Evolutionary conservation across 2,329 filamentous ascomycete species (phyloP).

Genomic region (Seiridium unicorne): DNA sequence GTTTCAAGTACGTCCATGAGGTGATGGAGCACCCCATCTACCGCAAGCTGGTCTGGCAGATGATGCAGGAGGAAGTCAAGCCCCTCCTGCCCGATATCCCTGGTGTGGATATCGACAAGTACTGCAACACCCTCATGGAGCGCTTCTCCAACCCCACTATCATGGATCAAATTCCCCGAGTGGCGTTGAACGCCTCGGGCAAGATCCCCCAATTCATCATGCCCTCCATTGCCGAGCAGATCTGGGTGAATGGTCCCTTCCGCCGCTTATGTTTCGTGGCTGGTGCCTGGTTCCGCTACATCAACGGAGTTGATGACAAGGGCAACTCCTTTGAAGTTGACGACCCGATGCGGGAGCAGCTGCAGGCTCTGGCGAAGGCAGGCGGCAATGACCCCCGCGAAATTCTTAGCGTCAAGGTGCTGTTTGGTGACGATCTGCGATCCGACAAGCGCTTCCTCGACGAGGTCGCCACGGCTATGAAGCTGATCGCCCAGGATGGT

Average conservation of each 20-base stretch:
- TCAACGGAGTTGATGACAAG: slow-evolving; percentile 47
- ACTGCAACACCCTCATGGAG: slow-evolving; percentile 51
- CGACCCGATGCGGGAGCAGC: slow-evolving; percentile 47
- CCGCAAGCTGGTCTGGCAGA: slow-evolving; percentile 47
- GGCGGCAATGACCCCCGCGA: slow-evolving; percentile 39
- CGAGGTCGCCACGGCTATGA: slow-evolving; percentile 45
- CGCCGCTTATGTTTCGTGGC: slow-evolving; percentile 47
- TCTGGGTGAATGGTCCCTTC: slow-evolving; percentile 42
- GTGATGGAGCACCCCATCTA: slow-evolving; percentile 48
- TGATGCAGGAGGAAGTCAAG: slow-evolving; percentile 56
- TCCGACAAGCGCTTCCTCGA: slow-evolving; percentile 44
- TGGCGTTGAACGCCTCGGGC: slow-evolving; percentile 50
- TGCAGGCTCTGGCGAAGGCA: slow-evolving; percentile 41
- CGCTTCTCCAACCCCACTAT: slow-evolving; percentile 56
- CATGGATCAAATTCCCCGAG: slow-evolving; percentile 51
- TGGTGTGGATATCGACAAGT: slow-evolving; percentile 49
- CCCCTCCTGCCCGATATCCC: slow-evolving; percentile 48
- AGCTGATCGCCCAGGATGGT: slow-evolving; percentile 44
- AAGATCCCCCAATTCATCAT: slow-evolving; percentile 54
- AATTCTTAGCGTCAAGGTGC: slow-evolving; percentile 42
- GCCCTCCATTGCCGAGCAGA: slow-evolving; percentile 44
- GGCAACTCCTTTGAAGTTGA: slow-evolving; percentile 40
- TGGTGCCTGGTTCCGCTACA: slow-evolving; percentile 46
- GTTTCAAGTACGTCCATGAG: slow-evolving; percentile 54
- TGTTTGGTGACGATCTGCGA: slow-evolving; percentile 52